phyloP scores from a whole-genome alignment of 1,284 basidiomycete species.

The Cryptococcus amylolentus region DNA sequence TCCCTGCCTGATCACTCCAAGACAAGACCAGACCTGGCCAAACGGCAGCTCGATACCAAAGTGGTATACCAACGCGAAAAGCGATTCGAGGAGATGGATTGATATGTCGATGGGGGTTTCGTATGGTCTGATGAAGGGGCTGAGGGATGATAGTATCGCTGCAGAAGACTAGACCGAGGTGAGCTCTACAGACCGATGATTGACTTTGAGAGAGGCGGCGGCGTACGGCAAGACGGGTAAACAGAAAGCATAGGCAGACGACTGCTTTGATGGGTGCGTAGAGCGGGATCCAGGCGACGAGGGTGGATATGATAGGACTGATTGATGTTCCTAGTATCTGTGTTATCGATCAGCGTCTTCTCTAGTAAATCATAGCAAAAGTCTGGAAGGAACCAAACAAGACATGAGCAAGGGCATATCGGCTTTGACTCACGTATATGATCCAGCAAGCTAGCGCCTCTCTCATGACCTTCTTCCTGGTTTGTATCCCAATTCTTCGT shows the following conservation, averaged over 20 bases:
- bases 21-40: not conserved
- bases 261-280: conserved; percentile 28
- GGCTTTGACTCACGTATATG: conserved; percentile 25
- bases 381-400: not conserved
- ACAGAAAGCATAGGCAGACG: conserved; percentile 16
- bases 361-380: not conserved
- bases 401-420: not conserved
- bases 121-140: conserved; percentile 24
- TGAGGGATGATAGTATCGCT: conserved; percentile 22
- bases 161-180: conserved; percentile 19
- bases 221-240: conserved; percentile 28
- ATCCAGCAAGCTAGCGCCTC: conserved; percentile 34
- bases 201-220: not conserved
- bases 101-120: conserved; percentile 40
- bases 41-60: conserved; percentile 13
- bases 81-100: conserved; percentile 24
- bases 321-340: conserved; percentile 21
- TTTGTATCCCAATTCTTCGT: conserved; percentile 25
- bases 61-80: conserved; percentile 18
- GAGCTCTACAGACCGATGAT: not conserved
- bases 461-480: conserved; percentile 28
- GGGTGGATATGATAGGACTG: conserved; percentile 8
- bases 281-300: conserved; percentile 39
- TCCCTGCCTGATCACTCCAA: not conserved
- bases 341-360: not conserved